Evolutionary conservation across 2,329 filamentous ascomycete genomes (phyloP).

Genomic region (Colletotrichum phormii): DNA sequence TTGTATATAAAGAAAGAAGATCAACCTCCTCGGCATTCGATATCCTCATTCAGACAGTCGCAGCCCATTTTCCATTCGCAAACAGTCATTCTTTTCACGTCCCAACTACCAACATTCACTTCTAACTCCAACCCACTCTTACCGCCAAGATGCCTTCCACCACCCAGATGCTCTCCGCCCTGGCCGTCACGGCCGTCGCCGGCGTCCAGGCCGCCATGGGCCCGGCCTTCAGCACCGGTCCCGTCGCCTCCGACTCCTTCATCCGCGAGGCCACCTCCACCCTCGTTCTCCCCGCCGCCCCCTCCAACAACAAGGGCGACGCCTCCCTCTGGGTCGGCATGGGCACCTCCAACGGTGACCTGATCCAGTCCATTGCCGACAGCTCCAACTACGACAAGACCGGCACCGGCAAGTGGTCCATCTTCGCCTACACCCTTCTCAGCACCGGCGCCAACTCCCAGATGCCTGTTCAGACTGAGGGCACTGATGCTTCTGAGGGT

Average conservation of each 20-base stretch:
- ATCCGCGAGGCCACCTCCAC: conserved; percentile 58
- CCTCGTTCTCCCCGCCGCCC: conserved; percentile 52
- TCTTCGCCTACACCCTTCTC: conserved; percentile 56
- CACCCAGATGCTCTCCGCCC: conserved; percentile 24
- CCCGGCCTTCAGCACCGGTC: conserved; percentile 56
- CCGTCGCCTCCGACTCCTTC: conserved; percentile 51
- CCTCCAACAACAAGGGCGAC: conserved; percentile 50
- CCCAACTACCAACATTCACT: not conserved
- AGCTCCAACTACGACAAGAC: conserved; percentile 48
- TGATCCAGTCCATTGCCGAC: conserved; percentile 60
- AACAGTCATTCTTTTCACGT: not conserved
- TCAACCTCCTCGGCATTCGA: not conserved
- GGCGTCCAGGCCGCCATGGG: conserved; percentile 46
- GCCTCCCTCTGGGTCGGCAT: conserved; percentile 60
- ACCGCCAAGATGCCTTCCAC: conserved; percentile 24
- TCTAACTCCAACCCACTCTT: not conserved
- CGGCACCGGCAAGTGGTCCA: conserved; percentile 47
- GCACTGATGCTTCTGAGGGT: conserved; percentile 18
- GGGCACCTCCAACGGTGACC: conserved; percentile 57
- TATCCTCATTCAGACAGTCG: not conserved
- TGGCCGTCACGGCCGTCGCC: conserved; percentile 19
- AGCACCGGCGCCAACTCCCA: conserved; percentile 42
- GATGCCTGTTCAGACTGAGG: conserved; percentile 27
- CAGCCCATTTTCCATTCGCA: no score
- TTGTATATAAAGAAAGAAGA: not conserved